Conservation (phyloP, 2,329 filamentous ascomycete genomes). For the Biscogniauxia mediterranea region DNA sequence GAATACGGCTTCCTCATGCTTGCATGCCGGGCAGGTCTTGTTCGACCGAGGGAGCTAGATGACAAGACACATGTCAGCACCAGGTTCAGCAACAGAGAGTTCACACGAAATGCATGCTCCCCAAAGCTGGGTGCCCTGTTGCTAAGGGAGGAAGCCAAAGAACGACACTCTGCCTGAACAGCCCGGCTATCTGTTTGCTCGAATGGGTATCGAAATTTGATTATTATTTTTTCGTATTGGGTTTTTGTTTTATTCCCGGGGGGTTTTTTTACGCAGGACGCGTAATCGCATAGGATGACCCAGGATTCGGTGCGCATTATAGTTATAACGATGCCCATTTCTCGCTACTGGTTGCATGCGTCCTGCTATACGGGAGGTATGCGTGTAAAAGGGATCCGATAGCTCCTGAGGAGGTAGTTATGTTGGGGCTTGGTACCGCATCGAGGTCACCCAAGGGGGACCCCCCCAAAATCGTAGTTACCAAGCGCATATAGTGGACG, state of each 20-base stretch:
- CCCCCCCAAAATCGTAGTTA: not conserved
- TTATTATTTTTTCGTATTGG: too few relatives aligned
- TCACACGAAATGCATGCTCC: conserved; percentile 25
- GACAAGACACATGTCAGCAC: conserved; percentile 38
- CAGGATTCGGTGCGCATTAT: not conserved
- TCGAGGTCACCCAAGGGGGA: not conserved
- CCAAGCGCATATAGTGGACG: not conserved
- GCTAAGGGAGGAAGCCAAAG: conserved; percentile 3
- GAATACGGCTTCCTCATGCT: conserved; percentile 88
- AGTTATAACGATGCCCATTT: not conserved
- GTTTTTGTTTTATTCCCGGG: too few relatives aligned
- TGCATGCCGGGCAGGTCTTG: conserved; percentile 81
- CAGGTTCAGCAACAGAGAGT: conserved; percentile 27
- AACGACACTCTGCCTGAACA: not conserved
- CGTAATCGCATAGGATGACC: too few relatives aligned
- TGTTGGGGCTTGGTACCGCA: not conserved
- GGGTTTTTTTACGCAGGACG: too few relatives aligned
- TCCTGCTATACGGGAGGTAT: not conserved
- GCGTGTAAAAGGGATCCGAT: not conserved
- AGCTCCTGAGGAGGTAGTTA: not conserved
- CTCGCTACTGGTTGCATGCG: not conserved
- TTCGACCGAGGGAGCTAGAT: conserved; percentile 86
- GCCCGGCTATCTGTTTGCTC: conserved; percentile 15
- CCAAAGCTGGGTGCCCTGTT: conserved; percentile 22
- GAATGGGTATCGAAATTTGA: not conserved